Percentiles rank a stretch among this genome's conserved stretches.
These are phyloP conservation scores for Aspergillus fumigatus DNA, from an alignment of 2,329 filamentous ascomycete species.

Conservation along the genomic window DNA sequence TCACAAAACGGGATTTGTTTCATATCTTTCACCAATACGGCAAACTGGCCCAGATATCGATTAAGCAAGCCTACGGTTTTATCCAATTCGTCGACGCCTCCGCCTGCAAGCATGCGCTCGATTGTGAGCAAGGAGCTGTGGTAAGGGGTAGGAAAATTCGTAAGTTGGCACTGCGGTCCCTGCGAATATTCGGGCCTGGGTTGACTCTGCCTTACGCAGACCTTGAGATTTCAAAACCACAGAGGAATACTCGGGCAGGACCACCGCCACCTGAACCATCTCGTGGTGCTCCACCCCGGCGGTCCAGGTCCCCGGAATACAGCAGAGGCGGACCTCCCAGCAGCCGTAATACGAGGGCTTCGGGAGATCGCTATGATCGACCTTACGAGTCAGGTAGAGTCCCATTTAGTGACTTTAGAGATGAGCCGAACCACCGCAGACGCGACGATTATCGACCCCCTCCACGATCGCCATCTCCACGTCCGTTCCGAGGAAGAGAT, in stretches of 20 bases:
- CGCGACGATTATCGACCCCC: conserved; percentile 63
- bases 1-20: conserved; percentile 90
- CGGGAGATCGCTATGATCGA: conserved; percentile 44
- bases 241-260: conserved; percentile 66
- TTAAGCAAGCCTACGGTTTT: conserved; percentile 95
- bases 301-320: conserved; percentile 62
- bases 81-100: conserved; percentile 81
- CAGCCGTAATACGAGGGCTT: conserved; percentile 26
- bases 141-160: conserved; percentile 90
- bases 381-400: conserved; percentile 30
- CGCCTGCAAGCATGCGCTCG: conserved; percentile 70
- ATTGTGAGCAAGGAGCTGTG: conserved; percentile 72
- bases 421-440: conserved; percentile 42
- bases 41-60: conserved; percentile 85
- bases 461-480: conserved; percentile 56
- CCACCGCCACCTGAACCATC: conserved; percentile 36
- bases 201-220: conserved; percentile 20
- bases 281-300: conserved; percentile 41
- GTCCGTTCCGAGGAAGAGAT: conserved; percentile 58
- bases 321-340: conserved; percentile 36
- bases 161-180: conserved; percentile 48
- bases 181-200: neutral
- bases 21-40: conserved; percentile 84
- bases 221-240: conserved; percentile 67
- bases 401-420: conserved; percentile 47